Evolutionary conservation across 2,329 filamentous ascomycete species (phyloP).

Genomic region (Colletotrichum lupini): DNA sequence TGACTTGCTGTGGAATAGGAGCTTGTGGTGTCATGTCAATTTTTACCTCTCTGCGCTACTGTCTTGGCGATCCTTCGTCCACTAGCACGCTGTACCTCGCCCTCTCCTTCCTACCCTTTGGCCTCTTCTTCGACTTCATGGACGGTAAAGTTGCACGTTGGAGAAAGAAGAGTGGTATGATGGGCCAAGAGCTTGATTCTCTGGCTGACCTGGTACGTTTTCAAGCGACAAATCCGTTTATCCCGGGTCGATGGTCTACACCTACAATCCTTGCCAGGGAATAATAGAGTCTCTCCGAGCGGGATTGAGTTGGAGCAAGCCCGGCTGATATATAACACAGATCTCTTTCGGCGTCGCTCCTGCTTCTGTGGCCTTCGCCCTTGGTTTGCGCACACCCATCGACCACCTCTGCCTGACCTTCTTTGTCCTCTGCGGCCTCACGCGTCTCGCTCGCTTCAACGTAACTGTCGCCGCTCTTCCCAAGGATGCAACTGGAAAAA

Average conservation of each 20-base stretch:
- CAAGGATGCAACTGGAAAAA: conserved; percentile 92
- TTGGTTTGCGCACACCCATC: conserved; percentile 85
- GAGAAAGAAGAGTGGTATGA: conserved; percentile 96
- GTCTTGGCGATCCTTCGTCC: conserved; percentile 75
- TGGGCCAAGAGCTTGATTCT: conserved; percentile 98
- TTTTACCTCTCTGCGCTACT: conserved; percentile 95
- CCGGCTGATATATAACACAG: conserved; percentile 55
- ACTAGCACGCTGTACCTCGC: conserved; percentile 82
- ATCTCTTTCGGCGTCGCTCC: conserved; percentile 96
- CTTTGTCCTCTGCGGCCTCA: conserved; percentile 95
- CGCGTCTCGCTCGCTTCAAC: conserved; percentile 95
- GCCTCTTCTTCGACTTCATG: conserved; percentile 97
- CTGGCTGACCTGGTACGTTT: conserved; percentile 86
- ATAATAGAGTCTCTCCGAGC: background rate
- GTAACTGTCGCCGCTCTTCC: conserved; percentile 91
- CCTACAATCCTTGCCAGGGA: background rate
- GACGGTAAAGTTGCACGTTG: conserved; percentile 96
- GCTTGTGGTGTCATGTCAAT: conserved; percentile 91
- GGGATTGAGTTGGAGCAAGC: background rate
- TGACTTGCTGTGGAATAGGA: conserved; percentile 23
- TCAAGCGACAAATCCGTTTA: background rate
- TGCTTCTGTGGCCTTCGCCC: conserved; percentile 85
- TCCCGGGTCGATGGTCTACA: background rate
- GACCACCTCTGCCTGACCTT: conserved; percentile 86
- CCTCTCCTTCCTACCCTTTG: conserved; percentile 88